These are phyloP conservation scores for Suhomyces prunicola DNA, from an alignment of 805 yeast species.

Conservation along the genomic window DNA sequence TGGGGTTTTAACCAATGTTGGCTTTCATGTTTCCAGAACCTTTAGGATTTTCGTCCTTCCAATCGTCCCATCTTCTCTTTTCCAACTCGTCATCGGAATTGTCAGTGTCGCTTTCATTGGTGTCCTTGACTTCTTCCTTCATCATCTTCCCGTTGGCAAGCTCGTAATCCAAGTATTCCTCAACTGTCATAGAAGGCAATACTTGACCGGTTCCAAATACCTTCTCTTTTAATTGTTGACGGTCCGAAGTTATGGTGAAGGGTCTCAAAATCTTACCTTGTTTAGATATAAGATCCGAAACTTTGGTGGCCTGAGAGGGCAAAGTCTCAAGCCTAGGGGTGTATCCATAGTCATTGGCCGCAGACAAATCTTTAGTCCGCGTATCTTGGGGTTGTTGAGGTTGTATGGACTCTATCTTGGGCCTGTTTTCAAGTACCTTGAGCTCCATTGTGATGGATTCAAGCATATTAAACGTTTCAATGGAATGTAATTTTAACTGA, in stretches of 20 bases:
- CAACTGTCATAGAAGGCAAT: slow-evolving; percentile 92
- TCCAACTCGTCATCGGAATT: slow-evolving; percentile 68
- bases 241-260: slow-evolving; percentile 62
- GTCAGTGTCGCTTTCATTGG: slow-evolving; percentile 33
- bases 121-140: slow-evolving; percentile 40
- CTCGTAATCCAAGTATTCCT: slow-evolving; percentile 86
- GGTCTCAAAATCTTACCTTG: slow-evolving; percentile 82
- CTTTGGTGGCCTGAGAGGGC: slow-evolving; percentile 35
- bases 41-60: slow-evolving; percentile 76
- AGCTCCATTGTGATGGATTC: slow-evolving; percentile 64
- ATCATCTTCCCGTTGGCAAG: slow-evolving; percentile 79
- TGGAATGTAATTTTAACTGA: slow-evolving; percentile 50
- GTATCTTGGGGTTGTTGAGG: slow-evolving; percentile 11
- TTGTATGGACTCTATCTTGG: slow-evolving; percentile 9
- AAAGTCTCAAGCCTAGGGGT: slow-evolving; percentile 62
- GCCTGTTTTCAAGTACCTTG: slow-evolving; percentile 54
- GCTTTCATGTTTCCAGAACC: slow-evolving; percentile 85
- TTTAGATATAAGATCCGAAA: slow-evolving; percentile 49
- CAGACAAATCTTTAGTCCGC: slow-evolving; percentile 2
- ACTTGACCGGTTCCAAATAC: slow-evolving; percentile 91
- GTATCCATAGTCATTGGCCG: slow-evolving; percentile 41
- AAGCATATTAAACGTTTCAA: slow-evolving; percentile 53
- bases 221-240: slow-evolving; percentile 54
- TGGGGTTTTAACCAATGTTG: slow-evolving; percentile 30
- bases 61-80: slow-evolving; percentile 89